Evolutionary conservation across 73 alveolate genomes (phyloP).

Genomic region (Paramecium octaurelia): DNA sequence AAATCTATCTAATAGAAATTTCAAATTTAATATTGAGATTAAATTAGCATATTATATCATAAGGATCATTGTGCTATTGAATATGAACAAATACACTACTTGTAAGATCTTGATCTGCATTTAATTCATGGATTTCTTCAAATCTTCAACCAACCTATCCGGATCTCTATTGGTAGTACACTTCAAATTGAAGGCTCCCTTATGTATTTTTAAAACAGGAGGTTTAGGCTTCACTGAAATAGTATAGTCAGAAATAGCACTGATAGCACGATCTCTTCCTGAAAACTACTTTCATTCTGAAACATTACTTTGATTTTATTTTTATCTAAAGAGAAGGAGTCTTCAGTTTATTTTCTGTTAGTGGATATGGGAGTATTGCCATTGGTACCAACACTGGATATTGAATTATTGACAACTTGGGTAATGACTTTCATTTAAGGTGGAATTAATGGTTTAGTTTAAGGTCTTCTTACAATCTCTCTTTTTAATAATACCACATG

Average conservation of each 20-base stretch:
- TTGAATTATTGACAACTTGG: conserved; percentile 10
- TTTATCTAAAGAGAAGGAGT: neutral
- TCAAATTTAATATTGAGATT: neutral
- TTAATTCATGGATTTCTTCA: neutral
- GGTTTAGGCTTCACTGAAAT: neutral
- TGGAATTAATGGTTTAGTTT: neutral
- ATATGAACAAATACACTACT: neutral
- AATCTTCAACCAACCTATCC: neutral
- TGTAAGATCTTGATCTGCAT: neutral
- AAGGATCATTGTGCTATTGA: neutral
- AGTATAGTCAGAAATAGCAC: neutral
- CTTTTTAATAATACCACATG: neutral
- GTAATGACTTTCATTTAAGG: neutral
- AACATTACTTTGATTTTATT: neutral
- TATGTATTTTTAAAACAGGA: conserved; percentile 42
- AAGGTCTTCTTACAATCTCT: neutral
- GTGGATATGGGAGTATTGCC: neutral
- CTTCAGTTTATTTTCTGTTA: conserved; percentile 31
- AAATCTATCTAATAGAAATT: neutral
- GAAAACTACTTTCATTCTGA: neutral
- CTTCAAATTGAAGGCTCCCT: conserved; percentile 54
- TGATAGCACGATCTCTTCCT: neutral
- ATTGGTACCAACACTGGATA: conserved; percentile 38
- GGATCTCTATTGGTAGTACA: conserved; percentile 57
- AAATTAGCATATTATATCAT: neutral